Conservation (phyloP, 2,329 filamentous ascomycete genomes). For the Blumeria hordei region DNA sequence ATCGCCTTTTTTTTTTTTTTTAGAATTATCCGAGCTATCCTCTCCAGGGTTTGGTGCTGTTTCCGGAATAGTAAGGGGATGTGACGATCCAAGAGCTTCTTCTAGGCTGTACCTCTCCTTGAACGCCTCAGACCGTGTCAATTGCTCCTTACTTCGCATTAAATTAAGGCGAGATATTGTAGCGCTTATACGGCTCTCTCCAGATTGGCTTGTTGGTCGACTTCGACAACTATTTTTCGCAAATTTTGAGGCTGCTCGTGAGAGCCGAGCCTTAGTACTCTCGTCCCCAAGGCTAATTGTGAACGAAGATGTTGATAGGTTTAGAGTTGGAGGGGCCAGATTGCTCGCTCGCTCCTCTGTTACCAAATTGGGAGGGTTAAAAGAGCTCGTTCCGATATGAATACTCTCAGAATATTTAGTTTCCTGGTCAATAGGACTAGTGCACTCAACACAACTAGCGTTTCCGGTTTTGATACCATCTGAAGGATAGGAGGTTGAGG, state of each 20-base stretch:
- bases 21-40: constrained; percentile 3
- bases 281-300: constrained; percentile 27
- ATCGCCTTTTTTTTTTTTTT: constrained; percentile 9
- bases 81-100: constrained; percentile 3
- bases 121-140: constrained; percentile 7
- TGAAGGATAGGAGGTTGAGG: neutral
- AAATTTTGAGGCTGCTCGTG: constrained; percentile 32
- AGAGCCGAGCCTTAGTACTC: constrained; percentile 27
- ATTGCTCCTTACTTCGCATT: constrained; percentile 12
- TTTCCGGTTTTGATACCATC: neutral
- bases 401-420: no score
- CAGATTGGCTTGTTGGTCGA: constrained; percentile 31
- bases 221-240: constrained; percentile 23
- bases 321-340: constrained; percentile 13
- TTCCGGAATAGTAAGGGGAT: constrained; percentile 5
- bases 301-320: constrained; percentile 18
- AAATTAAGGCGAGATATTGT: constrained; percentile 24
- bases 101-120: constrained; percentile 4
- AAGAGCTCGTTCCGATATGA: no score
- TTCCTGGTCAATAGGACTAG: constrained; percentile 2
- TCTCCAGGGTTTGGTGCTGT: constrained; percentile 3
- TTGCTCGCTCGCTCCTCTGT: no score
- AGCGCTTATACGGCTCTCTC: constrained; percentile 31
- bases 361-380: no score
- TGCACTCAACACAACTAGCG: constrained; percentile 21